phyloP scores from a whole-genome alignment of 2,329 filamentous ascomycete genomes.

The Periconia digitata region DNA sequence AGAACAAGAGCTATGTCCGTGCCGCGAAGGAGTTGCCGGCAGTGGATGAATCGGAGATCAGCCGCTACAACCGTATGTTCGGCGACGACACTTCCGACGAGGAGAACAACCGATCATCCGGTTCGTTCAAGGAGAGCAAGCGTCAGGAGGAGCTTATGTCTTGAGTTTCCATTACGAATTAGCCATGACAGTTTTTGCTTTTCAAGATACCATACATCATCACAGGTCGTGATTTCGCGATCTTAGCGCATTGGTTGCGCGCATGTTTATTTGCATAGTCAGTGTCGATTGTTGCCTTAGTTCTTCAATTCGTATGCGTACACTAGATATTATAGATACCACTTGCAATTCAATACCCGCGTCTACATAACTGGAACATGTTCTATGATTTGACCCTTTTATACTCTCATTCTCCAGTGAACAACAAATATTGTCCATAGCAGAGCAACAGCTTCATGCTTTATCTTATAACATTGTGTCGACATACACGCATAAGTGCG shows the following conservation, averaged over 20 bases:
- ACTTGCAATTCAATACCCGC: neutral
- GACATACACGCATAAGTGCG: too few species aligned
- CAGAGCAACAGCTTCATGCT: too few species aligned
- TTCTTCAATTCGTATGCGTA: neutral
- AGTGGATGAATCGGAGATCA: slow-evolving; percentile 38
- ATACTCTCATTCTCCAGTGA: too few species aligned
- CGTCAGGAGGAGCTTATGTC: neutral
- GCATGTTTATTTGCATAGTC: neutral
- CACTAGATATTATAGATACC: neutral
- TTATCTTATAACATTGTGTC: too few species aligned
- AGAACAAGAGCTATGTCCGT: slow-evolving; percentile 41
- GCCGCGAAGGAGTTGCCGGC: slow-evolving; percentile 41
- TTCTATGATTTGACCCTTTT: too few species aligned
- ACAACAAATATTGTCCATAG: too few species aligned
- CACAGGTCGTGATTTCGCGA: neutral
- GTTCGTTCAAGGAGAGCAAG: neutral
- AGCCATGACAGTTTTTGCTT: neutral
- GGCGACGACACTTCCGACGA: slow-evolving; percentile 35
- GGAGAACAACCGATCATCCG: slow-evolving; percentile 21
- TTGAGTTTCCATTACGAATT: neutral
- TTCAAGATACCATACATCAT: neutral
- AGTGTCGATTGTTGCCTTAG: neutral
- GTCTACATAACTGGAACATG: too few species aligned
- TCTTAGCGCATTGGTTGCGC: neutral
- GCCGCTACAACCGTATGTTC: slow-evolving; percentile 35